Conservation (phyloP, 2,329 filamentous ascomycete species). For the Penicillium sp. region DNA sequence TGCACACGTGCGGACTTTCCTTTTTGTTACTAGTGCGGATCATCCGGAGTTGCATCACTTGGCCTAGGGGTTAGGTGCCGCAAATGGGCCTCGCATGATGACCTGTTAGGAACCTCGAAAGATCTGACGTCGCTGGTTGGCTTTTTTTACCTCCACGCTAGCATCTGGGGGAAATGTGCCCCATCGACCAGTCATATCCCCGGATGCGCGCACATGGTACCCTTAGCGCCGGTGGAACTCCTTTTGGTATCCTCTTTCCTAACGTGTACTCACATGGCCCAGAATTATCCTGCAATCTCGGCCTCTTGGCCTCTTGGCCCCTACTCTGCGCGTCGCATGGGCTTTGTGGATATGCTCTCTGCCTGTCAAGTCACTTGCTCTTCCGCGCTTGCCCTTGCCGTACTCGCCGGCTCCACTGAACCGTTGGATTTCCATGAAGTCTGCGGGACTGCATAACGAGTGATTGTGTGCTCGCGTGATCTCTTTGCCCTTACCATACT, state of each 20-base stretch:
- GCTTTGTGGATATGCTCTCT: not conserved
- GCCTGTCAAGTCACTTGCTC: not conserved
- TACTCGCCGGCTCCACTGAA: not conserved
- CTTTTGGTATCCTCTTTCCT: not conserved
- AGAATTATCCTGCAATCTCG: not conserved
- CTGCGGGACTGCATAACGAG: not conserved
- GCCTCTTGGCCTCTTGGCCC: not conserved
- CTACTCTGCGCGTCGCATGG: not conserved
- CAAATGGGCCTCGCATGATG: not conserved
- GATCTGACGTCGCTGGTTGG: slow-evolving; percentile 1
- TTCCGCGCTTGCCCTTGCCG: not conserved
- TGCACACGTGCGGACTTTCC: not conserved
- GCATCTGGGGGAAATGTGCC: slow-evolving; percentile 7
- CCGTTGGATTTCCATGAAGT: not conserved
- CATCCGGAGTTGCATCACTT: not conserved
- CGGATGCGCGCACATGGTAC: slow-evolving; percentile 10
- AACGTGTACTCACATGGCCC: not conserved
- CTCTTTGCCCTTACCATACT: not conserved
- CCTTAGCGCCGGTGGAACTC: not conserved
- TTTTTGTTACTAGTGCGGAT: not conserved
- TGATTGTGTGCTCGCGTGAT: not conserved
- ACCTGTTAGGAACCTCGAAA: not conserved
- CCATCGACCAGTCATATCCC: slow-evolving; percentile 16
- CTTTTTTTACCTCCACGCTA: slow-evolving; percentile 13
- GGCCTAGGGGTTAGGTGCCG: not conserved